phyloP scores from a whole-genome alignment of 768 basidiomycete species.

The Russula abietina region DNA sequence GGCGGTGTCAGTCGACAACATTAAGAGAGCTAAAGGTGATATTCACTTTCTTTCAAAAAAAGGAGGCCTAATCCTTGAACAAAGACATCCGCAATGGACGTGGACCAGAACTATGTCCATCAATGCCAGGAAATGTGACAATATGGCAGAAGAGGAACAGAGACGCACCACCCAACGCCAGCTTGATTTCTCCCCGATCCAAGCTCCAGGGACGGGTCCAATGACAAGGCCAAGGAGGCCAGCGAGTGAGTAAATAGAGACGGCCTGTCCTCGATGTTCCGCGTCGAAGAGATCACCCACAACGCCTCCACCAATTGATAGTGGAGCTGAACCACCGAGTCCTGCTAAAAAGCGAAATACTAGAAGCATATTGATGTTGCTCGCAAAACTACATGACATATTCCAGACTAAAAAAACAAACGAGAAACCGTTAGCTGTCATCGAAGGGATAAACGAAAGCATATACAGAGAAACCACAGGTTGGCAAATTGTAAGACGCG shows the following conservation, averaged over 20 bases:
- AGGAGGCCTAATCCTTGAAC: too few relatives aligned
- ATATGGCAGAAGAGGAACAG: too few relatives aligned
- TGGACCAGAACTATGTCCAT: too few relatives aligned
- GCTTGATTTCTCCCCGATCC: constrained; percentile 54
- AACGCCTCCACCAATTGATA: constrained; percentile 55
- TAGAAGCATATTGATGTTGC: constrained; percentile 46
- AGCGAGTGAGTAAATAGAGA: too few relatives aligned
- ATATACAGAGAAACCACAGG: constrained; percentile 56
- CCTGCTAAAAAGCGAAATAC: too few relatives aligned
- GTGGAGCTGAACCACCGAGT: constrained; percentile 68
- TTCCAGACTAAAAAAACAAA: constrained; percentile 51
- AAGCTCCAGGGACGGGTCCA: constrained; percentile 61
- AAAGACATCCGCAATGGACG: too few relatives aligned
- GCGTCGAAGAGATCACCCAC: constrained; percentile 49
- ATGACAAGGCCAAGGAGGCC: constrained; percentile 51
- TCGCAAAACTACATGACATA: constrained; percentile 52
- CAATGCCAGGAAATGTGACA: too few relatives aligned
- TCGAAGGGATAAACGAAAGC: neutral
- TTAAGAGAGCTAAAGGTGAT: too few relatives aligned
- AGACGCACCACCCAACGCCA: too few relatives aligned
- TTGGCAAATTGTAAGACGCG: constrained; percentile 57
- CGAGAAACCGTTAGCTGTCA: neutral
- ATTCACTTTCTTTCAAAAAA: too few relatives aligned
- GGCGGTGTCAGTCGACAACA: too few relatives aligned
- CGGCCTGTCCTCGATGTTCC: constrained; percentile 61